Conservation (phyloP, 2,329 filamentous ascomycete genomes). For the Zopfia rhizophila region DNA sequence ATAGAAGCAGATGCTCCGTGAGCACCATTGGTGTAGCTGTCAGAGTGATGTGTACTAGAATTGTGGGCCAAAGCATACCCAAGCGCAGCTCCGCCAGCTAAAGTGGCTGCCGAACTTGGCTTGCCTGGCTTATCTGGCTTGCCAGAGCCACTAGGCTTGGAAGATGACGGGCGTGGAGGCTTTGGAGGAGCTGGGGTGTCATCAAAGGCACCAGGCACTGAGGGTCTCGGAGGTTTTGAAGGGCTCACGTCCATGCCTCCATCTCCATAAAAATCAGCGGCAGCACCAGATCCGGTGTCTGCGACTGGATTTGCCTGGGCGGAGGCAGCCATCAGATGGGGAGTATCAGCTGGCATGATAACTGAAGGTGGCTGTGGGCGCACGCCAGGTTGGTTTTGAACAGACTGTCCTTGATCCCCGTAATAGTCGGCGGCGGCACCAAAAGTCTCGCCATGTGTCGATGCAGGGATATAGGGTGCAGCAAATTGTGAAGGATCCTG, state of each 20-base stretch:
- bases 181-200: constrained; percentile 42
- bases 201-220: constrained; percentile 51
- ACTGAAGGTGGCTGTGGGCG: constrained; percentile 63
- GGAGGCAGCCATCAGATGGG: constrained; percentile 66
- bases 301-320: constrained; percentile 62
- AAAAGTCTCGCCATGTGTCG: constrained; percentile 49
- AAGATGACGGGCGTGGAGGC: constrained; percentile 40
- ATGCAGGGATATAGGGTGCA: constrained; percentile 58
- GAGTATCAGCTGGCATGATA: constrained; percentile 63
- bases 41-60: constrained; percentile 37
- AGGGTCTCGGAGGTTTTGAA: constrained; percentile 50
- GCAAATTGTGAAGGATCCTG: constrained; percentile 62
- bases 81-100: constrained; percentile 54
- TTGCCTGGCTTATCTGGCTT: constrained; percentile 46
- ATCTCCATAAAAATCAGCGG: constrained; percentile 65
- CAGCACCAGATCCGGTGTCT: constrained; percentile 70
- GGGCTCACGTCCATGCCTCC: constrained; percentile 36
- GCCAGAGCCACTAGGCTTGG: constrained; percentile 30
- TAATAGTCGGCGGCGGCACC: constrained; percentile 71
- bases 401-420: constrained; percentile 69
- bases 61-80: constrained; percentile 52
- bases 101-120: constrained; percentile 46
- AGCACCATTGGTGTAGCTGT: constrained; percentile 33
- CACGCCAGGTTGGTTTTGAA: constrained; percentile 68
- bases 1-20: constrained; percentile 30